Percentiles rank a stretch among this genome's conserved stretches.
Evolutionary conservation across 2,329 filamentous ascomycete species (phyloP).

Genomic region (Stemphylium beticola): DNA sequence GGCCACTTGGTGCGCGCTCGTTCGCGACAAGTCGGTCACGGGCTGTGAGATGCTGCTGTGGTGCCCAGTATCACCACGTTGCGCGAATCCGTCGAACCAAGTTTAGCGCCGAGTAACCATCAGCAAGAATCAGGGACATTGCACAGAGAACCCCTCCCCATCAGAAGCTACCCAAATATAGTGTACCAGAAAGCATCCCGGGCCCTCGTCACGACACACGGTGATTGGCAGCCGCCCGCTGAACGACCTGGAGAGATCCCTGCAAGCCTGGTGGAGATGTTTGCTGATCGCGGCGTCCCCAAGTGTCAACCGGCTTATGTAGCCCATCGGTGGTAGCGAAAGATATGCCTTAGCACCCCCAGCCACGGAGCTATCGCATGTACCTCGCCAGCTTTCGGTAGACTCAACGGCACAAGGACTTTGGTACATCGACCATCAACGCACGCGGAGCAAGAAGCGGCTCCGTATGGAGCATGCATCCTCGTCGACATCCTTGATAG

Average conservation of each 20-base stretch:
- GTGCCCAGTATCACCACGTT: constrained; percentile 31
- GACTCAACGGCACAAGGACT: constrained; percentile 21
- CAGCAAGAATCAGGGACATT: constrained; percentile 37
- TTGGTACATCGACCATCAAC: constrained; percentile 8
- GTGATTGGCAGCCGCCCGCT: constrained; percentile 40
- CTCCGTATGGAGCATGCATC: constrained; percentile 1
- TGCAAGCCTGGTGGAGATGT: constrained; percentile 45
- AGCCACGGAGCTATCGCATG: constrained; percentile 19
- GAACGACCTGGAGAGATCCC: constrained; percentile 36
- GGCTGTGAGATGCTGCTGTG: constrained; percentile 13
- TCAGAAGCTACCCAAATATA: constrained; percentile 39
- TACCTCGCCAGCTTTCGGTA: constrained; percentile 20
- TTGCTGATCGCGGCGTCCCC: constrained; percentile 43
- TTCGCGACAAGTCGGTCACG: neutral
- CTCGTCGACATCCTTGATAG: constrained; percentile 27
- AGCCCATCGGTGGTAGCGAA: constrained; percentile 26
- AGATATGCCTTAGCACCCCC: constrained; percentile 32
- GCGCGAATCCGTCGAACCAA: constrained; percentile 17
- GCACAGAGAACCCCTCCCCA: constrained; percentile 32
- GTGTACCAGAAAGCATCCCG: constrained; percentile 35
- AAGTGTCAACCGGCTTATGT: constrained; percentile 36
- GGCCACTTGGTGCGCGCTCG: neutral
- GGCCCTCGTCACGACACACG: constrained; percentile 23
- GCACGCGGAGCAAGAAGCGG: neutral
- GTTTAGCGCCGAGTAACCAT: constrained; percentile 34